Evolutionary conservation across 2,329 filamentous ascomycete species (phyloP).

Genomic region (Talaromyces atroroseus): DNA sequence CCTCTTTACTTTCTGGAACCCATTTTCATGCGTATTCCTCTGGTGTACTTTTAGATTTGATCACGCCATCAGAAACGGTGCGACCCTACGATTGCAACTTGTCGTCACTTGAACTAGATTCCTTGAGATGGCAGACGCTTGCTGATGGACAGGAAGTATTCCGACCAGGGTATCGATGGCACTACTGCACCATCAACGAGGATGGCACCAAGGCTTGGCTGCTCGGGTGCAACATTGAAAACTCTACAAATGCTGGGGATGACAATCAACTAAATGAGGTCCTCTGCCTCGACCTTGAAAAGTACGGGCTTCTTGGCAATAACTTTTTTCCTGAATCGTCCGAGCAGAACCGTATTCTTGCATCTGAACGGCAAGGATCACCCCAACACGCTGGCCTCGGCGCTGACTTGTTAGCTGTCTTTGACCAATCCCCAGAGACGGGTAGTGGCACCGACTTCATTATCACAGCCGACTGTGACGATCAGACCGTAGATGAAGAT

Average conservation of each 20-base stretch:
- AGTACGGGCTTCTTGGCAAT: slow-evolving; percentile 85
- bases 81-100: slow-evolving; percentile 82
- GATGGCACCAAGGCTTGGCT: slow-evolving; percentile 96
- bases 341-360: slow-evolving; percentile 42
- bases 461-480: slow-evolving; percentile 81
- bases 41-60: slow-evolving; percentile 85
- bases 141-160: slow-evolving; percentile 94
- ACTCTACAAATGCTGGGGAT: slow-evolving; percentile 63
- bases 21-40: slow-evolving; percentile 96
- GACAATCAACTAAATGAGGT: slow-evolving; percentile 95
- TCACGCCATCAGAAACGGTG: slow-evolving; percentile 84
- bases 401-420: slow-evolving; percentile 76
- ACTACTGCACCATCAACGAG: slow-evolving; percentile 94
- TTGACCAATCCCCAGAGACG: slow-evolving; percentile 77
- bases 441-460: slow-evolving; percentile 87
- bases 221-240: slow-evolving; percentile 71
- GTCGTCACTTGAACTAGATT: slow-evolving; percentile 79
- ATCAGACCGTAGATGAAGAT: slow-evolving; percentile 51
- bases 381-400: slow-evolving; percentile 63
- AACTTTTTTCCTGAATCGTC: slow-evolving; percentile 56
- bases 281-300: slow-evolving; percentile 84
- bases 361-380: slow-evolving; percentile 49
- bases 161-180: slow-evolving; percentile 87
- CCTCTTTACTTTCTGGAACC: slow-evolving; percentile 81
- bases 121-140: slow-evolving; percentile 87